Base-by-base conservation (phyloP, 2,329 filamentous ascomycete species). In the Alternaria viburni region DNA sequence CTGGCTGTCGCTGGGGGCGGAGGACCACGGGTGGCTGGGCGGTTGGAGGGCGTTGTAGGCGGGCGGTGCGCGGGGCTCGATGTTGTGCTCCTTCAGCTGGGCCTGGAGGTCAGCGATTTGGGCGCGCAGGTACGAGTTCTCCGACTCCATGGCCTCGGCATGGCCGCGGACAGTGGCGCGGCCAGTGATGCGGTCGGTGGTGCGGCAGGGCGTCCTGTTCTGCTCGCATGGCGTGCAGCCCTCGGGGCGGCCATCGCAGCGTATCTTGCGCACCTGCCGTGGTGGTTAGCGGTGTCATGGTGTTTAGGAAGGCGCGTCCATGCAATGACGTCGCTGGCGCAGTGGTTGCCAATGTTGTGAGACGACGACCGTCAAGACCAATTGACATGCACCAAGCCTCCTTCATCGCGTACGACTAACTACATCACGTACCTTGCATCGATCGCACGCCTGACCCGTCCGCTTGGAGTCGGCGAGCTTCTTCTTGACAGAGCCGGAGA, bases 381-480 rank as follows among this genome's bases (percentile, higher is more conserved):
- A 30, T 26, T 41, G 44, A 30, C 32, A n/a, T 41, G 36, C 36
- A 10, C 36, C 36, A 41, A 41, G n/a, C 17, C 36, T 41, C 36
- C n/a, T 41, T 41, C 36, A 17, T 41, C 36, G n/a, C 36, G 5
- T 11, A 3, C n/a, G 36, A 17, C 36, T 13, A 15, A 23, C 11
- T 43, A n/a, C 19, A 23, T 19, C 44, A 60, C 60, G 57, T 85
- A 71, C 91, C 86, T 95, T 96, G 86, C 93, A 96, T 59, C 93
- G 86, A 81, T 96, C 93, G 84, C 93, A 96, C 30, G 93, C 93
- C 81, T 96, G 93, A 10, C 93, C 93, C 0, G 93, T 96, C 61
- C 88, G 83, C 66, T 85, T 85, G 57, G 85, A 87, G 60, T 82
- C 82, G 56, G 82, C 80, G 57, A 88, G 79, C 71, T 84, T 84